Base-by-base conservation (phyloP, 495 filamentous ascomycete genomes). In the Aspergillus sparsus region DNA sequence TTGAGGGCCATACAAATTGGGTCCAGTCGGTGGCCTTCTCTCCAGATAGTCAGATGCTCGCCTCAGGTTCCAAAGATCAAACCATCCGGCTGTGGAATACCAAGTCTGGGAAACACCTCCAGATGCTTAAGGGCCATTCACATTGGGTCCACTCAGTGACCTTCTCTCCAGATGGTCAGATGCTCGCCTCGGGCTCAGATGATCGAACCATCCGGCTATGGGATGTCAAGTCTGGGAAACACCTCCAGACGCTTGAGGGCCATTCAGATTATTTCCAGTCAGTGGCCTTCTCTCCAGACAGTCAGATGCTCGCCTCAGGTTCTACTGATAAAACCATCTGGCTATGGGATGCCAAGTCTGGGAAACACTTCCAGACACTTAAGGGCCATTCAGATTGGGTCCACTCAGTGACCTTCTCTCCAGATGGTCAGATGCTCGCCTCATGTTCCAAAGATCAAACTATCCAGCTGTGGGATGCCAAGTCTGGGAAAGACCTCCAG, bases 381-480 rank as follows among this genome's bases (percentile, higher is more conserved):
- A 16, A 49, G 16, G 55, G 46, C 32, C 46, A 58, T 58, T 49
- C 32, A 12, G 45, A 11, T 34, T 35, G 5, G 13, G 27, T 56
- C 35, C 6, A 15, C 1, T 58, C 32, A 32, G 55, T 50, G 41
- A 32, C n/a, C 32, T 58, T 58, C 56, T 50, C 56, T n/a, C 49
- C 53, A 11, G 21, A 60, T 55, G 18, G 63, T 8, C 67, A 65
- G 57, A 54, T 62, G 33, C n/a, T 77, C 0, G 65, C 55, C 15
- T 73, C 70, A 27, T 57, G 36, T 11, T 71, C 63, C 35, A 0
- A 34, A 18, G 63, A 73, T 50, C 59, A 61, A 1, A 75, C 70
- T 33, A 57, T 71, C 31, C 62, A 67, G 62, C 56, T 76, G 54
- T 78, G 73, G 71, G 64, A 71, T 61, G 27, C 55, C 7, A 34